These are phyloP conservation scores for Trametes versicolor DNA, from an alignment of 1,284 basidiomycete species.

Conservation along the genomic window DNA sequence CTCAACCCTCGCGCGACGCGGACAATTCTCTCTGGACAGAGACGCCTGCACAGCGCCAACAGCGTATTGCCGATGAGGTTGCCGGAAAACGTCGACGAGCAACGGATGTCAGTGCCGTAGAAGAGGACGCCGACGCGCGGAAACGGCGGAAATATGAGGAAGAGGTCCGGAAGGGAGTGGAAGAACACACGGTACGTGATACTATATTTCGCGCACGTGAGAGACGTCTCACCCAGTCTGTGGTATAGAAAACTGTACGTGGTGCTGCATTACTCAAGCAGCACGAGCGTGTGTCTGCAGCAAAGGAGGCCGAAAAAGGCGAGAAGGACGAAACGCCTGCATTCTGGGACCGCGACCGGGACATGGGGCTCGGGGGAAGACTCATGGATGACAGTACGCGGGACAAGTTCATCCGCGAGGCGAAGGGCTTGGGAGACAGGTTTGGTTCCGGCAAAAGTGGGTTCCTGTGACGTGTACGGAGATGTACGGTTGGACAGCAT, in stretches of 20 bases:
- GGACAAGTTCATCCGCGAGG: slow-evolving; percentile 79
- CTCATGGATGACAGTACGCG: slow-evolving; percentile 88
- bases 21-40: slow-evolving; percentile 90
- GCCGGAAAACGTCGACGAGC: slow-evolving; percentile 83
- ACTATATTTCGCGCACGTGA: neutral
- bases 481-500: slow-evolving; percentile 1
- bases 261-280: slow-evolving; percentile 75
- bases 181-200: slow-evolving; percentile 80
- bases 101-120: slow-evolving; percentile 52
- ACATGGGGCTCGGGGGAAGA: slow-evolving; percentile 87
- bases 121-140: slow-evolving; percentile 54
- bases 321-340: slow-evolving; percentile 62
- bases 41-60: slow-evolving; percentile 88
- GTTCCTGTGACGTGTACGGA: slow-evolving; percentile 53
- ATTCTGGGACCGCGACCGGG: slow-evolving; percentile 90
- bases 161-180: slow-evolving; percentile 74
- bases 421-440: slow-evolving; percentile 80
- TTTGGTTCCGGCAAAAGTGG: slow-evolving; percentile 80
- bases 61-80: slow-evolving; percentile 87
- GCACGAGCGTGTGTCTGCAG: slow-evolving; percentile 40
- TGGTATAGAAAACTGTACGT: slow-evolving; percentile 66
- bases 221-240: neutral
- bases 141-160: slow-evolving; percentile 71
- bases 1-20: slow-evolving; percentile 54
- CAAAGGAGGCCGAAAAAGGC: slow-evolving; percentile 42